These are phyloP conservation scores for Hansenula anomala DNA, from an alignment of 1,139 yeast species.

Conservation along the genomic window DNA sequence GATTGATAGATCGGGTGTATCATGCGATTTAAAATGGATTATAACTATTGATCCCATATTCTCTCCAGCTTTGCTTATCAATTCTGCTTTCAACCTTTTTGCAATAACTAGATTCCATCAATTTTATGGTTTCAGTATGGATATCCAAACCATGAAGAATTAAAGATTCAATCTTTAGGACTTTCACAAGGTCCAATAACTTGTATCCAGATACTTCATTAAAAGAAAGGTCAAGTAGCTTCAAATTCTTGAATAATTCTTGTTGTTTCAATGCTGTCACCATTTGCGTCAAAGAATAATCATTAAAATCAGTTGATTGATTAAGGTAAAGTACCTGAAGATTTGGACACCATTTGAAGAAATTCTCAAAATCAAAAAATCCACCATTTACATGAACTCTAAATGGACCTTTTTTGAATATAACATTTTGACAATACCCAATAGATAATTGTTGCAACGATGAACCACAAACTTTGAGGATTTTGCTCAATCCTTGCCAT, in stretches of 20 bases:
- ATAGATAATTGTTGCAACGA: constrained; percentile 13
- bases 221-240: constrained; percentile 18
- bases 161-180: constrained; percentile 8
- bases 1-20: background rate
- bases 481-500: constrained; percentile 13
- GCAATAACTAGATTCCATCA: constrained; percentile 12
- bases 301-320: constrained; percentile 20
- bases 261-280: constrained; percentile 6
- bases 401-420: constrained; percentile 14
- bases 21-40: constrained; percentile 12
- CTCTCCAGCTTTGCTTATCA: constrained; percentile 17
- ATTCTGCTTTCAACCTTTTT: constrained; percentile 16
- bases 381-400: constrained; percentile 8
- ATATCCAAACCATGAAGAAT: constrained; percentile 19
- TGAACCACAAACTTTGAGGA: constrained; percentile 12
- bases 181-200: constrained; percentile 15
- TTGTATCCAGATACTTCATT: constrained; percentile 19
- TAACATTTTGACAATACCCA: constrained; percentile 18
- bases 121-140: constrained; percentile 11
- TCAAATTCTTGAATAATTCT: constrained; percentile 6
- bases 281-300: constrained; percentile 14
- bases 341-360: constrained; percentile 11
- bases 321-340: constrained; percentile 15
- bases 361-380: constrained; percentile 15
- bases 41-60: constrained; percentile 18